Evolutionary conservation across 768 basidiomycete species (phyloP).

Genomic region (Sporobolomyces roseus): DNA sequence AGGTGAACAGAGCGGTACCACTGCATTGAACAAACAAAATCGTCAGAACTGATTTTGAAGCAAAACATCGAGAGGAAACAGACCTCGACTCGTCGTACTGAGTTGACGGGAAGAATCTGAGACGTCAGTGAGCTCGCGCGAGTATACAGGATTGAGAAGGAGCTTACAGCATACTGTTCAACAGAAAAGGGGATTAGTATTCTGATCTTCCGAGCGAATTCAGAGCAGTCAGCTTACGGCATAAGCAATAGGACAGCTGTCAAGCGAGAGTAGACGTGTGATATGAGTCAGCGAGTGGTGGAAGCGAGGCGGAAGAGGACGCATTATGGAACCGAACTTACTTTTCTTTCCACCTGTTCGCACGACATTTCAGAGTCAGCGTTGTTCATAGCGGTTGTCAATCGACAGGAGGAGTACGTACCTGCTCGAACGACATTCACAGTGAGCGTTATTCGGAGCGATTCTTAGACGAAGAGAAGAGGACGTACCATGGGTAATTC

Average conservation of each 20-base stretch:
- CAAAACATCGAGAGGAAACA: too few relatives aligned
- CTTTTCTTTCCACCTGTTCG: constrained; percentile 14
- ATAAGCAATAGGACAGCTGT: constrained; percentile 20
- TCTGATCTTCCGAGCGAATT: background rate
- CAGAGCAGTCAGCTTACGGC: background rate
- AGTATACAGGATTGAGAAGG: background rate
- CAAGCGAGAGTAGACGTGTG: background rate
- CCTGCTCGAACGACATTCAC: background rate
- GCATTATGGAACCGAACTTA: background rate
- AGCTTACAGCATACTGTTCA: constrained; percentile 9
- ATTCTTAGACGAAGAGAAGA: background rate
- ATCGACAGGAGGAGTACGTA: too few relatives aligned
- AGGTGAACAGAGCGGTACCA: constrained; percentile 30
- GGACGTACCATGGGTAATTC: constrained; percentile 14
- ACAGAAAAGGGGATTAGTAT: background rate
- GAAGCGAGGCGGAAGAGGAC: background rate
- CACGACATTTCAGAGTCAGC: background rate
- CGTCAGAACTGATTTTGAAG: too few relatives aligned
- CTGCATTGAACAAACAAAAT: too few relatives aligned
- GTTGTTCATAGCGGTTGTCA: too few relatives aligned
- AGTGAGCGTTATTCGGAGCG: background rate
- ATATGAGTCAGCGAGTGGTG: too few relatives aligned
- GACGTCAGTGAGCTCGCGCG: background rate
- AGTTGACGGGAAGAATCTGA: background rate
- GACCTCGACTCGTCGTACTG: constrained; percentile 21